phyloP scores from a whole-genome alignment of 23 red algal species.

The Gracilaria domingensis region DNA sequence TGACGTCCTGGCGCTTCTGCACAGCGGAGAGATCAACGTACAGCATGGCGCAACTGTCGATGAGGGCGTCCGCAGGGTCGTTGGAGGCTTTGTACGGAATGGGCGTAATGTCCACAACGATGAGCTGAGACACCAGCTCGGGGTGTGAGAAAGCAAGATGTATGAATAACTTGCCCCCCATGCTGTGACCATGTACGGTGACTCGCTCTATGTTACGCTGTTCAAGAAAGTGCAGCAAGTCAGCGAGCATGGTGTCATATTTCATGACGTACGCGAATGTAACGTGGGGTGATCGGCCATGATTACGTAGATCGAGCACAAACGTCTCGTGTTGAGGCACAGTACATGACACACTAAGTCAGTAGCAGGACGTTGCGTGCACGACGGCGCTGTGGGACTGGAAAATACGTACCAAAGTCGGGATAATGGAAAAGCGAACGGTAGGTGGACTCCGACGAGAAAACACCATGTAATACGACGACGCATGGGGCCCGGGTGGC shows the following conservation, averaged over 20 bases:
- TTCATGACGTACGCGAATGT: slow-evolving; percentile 36
- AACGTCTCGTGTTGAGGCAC: too few species aligned
- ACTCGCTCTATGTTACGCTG: slow-evolving; percentile 14
- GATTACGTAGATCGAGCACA: too few species aligned
- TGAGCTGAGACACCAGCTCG: slow-evolving; percentile 56
- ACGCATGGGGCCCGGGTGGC: too few species aligned
- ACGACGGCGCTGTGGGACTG: too few species aligned
- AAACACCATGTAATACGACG: too few species aligned
- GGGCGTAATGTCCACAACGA: too few species aligned
- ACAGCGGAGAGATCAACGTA: slow-evolving; percentile 15
- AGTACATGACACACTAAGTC: too few species aligned
- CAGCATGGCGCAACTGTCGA: slow-evolving; percentile 23
- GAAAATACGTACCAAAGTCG: too few species aligned
- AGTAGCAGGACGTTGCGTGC: too few species aligned
- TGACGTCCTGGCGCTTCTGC: slow-evolving; percentile 51
- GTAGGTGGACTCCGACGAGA: too few species aligned
- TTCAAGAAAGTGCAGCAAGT: slow-evolving; percentile 68
- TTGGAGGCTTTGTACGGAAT: too few species aligned
- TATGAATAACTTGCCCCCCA: slow-evolving; percentile 92
- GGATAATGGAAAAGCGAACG: too few species aligned
- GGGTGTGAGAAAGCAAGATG: slow-evolving; percentile 74
- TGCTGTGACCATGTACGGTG: slow-evolving; percentile 81
- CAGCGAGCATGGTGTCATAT: slow-evolving; percentile 71
- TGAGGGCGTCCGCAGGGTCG: slow-evolving; percentile 2
- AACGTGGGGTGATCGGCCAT: slow-evolving; percentile 79